Conservation (phyloP, 2,329 filamentous ascomycete species). For the Colletotrichum caudatum region DNA sequence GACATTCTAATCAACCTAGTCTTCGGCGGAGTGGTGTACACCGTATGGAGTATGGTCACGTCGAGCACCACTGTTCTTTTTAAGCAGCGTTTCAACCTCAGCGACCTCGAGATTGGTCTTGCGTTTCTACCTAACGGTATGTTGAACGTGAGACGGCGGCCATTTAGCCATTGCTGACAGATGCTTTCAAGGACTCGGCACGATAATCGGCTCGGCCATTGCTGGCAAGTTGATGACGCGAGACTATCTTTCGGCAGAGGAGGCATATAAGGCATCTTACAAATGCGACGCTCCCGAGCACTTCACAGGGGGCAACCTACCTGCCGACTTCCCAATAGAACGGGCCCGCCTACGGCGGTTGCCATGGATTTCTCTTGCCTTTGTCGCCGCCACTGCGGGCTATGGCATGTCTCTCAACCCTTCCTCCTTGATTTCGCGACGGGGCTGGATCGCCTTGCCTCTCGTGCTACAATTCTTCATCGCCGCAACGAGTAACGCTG, state of each 20-base stretch:
- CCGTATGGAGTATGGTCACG: slow-evolving; percentile 62
- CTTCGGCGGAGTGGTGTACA: slow-evolving; percentile 53
- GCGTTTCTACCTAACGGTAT: slow-evolving; percentile 47
- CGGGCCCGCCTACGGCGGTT: slow-evolving; percentile 54
- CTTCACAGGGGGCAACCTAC: slow-evolving; percentile 47
- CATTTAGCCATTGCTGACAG: background rate
- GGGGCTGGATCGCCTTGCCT: slow-evolving; percentile 47
- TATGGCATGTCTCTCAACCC: slow-evolving; percentile 52
- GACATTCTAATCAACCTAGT: slow-evolving; percentile 58
- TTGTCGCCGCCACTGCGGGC: slow-evolving; percentile 51
- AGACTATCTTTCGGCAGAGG: slow-evolving; percentile 43
- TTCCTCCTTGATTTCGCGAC: slow-evolving; percentile 23
- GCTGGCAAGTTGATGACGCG: slow-evolving; percentile 57
- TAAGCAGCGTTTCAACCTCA: slow-evolving; percentile 46
- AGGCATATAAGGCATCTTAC: slow-evolving; percentile 44
- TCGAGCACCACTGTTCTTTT: slow-evolving; percentile 55
- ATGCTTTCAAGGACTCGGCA: slow-evolving; percentile 48
- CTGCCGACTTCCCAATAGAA: slow-evolving; percentile 58
- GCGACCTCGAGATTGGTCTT: slow-evolving; percentile 45
- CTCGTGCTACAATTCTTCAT: slow-evolving; percentile 51
- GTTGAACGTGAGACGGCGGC: background rate
- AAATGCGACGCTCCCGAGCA: slow-evolving; percentile 41
- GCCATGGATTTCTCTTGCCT: slow-evolving; percentile 51
- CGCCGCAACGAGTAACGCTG: slow-evolving; percentile 52
- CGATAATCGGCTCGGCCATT: slow-evolving; percentile 55